These are phyloP conservation scores for Ceratocystis colombiana DNA, from an alignment of 2,329 filamentous ascomycete species.

Conservation along the genomic window DNA sequence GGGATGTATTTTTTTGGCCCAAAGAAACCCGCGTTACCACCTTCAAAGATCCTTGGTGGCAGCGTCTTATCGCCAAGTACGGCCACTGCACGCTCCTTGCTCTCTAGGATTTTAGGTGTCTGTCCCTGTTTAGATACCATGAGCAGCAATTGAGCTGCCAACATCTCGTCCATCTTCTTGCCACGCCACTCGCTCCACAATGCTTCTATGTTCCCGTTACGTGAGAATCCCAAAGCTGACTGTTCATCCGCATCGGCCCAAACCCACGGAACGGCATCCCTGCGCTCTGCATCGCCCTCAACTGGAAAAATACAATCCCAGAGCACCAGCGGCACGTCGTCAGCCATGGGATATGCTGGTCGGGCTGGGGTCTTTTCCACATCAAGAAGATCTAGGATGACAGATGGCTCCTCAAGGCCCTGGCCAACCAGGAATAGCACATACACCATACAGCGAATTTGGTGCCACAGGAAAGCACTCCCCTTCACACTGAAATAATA, in stretches of 20 bases:
- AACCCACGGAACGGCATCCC: constrained; percentile 63
- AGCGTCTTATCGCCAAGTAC: constrained; percentile 16
- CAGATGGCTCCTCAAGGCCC: constrained; percentile 63
- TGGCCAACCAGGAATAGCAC: constrained; percentile 90
- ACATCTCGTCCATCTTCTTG: constrained; percentile 79
- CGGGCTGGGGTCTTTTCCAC: constrained; percentile 58
- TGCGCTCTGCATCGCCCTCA: constrained; percentile 31
- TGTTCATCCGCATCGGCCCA: constrained; percentile 58
- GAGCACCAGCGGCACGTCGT: constrained; percentile 78
- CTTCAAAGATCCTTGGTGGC: constrained; percentile 40
- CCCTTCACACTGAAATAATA: constrained; percentile 85
- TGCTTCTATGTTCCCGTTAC: constrained; percentile 57
- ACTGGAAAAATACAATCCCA: constrained; percentile 84
- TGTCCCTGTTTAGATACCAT: constrained; percentile 40
- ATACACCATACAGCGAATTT: constrained; percentile 89
- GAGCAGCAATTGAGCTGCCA: constrained; percentile 65
- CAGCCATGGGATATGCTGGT: constrained; percentile 83
- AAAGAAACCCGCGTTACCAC: constrained; percentile 42
- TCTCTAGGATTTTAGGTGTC: constrained; percentile 18
- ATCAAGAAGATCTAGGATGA: constrained; percentile 69
- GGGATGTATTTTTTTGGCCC: constrained; percentile 39
- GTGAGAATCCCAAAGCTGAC: constrained; percentile 51
- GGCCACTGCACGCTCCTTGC: constrained; percentile 17
- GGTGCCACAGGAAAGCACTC: constrained; percentile 93
- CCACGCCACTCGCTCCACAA: constrained; percentile 77